Conservation (phyloP, 2,329 filamentous ascomycete species). For the Colletotrichum agaves region DNA sequence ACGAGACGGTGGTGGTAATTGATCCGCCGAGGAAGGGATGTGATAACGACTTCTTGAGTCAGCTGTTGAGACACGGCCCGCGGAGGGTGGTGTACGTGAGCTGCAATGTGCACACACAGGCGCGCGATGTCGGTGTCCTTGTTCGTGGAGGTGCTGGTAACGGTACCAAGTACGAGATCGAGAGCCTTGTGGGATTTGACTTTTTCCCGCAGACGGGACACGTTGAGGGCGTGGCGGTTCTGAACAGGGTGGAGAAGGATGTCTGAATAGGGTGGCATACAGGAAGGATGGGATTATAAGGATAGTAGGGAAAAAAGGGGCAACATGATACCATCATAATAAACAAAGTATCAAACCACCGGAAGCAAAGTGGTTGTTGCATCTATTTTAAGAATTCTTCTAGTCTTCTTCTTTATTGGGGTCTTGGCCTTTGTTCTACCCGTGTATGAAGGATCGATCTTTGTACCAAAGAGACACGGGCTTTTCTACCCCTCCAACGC, state of each 20-base stretch:
- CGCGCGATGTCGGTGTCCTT: slow-evolving; percentile 88
- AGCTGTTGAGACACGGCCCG: slow-evolving; percentile 83
- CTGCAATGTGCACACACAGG: slow-evolving; percentile 98
- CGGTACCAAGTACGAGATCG: slow-evolving; percentile 77
- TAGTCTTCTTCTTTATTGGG: slow-evolving; percentile 10
- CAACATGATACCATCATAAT: slow-evolving; percentile 28
- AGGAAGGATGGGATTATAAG: too few relatives aligned
- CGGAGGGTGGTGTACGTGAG: slow-evolving; percentile 90
- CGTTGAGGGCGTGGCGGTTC: slow-evolving; percentile 74
- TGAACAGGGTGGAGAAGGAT: slow-evolving; percentile 64
- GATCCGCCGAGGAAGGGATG: slow-evolving; percentile 98
- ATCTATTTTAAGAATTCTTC: neutral
- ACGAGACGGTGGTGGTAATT: slow-evolving; percentile 92
- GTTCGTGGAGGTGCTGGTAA: slow-evolving; percentile 69
- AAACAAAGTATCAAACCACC: neutral
- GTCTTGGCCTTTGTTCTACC: slow-evolving; percentile 21
- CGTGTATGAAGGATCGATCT: slow-evolving; percentile 17
- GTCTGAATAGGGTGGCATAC: neutral
- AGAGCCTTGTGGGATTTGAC: slow-evolving; percentile 92
- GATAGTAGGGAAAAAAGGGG: neutral
- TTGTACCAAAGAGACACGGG: neutral
- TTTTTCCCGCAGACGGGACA: slow-evolving; percentile 92
- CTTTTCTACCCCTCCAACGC: slow-evolving; percentile 25
- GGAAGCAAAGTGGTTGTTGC: neutral
- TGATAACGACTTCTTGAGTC: slow-evolving; percentile 82